Conservation (phyloP, 371 early-diverging fungal genomes). For the Synchytrium microbalum region DNA sequence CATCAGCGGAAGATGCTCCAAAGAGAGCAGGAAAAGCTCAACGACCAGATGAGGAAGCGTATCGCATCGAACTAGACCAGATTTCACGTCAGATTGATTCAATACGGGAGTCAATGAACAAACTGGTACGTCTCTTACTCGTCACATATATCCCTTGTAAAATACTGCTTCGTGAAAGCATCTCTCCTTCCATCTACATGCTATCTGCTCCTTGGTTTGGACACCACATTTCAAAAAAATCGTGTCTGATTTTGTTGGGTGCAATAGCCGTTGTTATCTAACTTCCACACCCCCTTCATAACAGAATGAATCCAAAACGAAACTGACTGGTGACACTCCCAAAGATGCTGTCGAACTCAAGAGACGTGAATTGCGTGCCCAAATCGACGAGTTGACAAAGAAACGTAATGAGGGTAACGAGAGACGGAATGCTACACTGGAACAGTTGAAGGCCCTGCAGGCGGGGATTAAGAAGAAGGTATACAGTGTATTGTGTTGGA, state of each 20-base stretch:
- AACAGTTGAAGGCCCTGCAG: slow-evolving; percentile 57
- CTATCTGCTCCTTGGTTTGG: too few relatives aligned
- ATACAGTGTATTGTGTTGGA: slow-evolving; percentile 14
- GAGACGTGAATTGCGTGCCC: slow-evolving; percentile 51
- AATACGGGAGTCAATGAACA: slow-evolving; percentile 2
- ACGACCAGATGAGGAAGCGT: background rate
- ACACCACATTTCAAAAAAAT: too few relatives aligned
- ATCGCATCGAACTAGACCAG: background rate
- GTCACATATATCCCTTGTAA: background rate
- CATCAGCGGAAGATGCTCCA: too few relatives aligned
- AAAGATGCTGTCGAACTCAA: slow-evolving; percentile 7
- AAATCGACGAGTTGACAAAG: slow-evolving; percentile 55
- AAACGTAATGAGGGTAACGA: slow-evolving; percentile 44
- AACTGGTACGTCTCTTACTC: slow-evolving; percentile 3
- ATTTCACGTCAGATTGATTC: background rate
- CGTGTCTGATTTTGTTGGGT: too few relatives aligned
- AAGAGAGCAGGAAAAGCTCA: too few relatives aligned
- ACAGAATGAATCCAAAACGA: background rate
- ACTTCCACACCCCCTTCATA: background rate
- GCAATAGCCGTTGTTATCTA: too few relatives aligned
- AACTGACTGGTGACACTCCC: background rate
- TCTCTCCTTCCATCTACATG: background rate
- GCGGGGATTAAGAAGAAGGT: slow-evolving; percentile 71
- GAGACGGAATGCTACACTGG: slow-evolving; percentile 33
- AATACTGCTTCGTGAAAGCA: background rate